A percentile compares a stretch with the other conserved stretches of the same genome.
These are phyloP conservation scores for Cruciata laevipes DNA, from an alignment of 257 asterid species.

Conservation along the genomic window DNA sequence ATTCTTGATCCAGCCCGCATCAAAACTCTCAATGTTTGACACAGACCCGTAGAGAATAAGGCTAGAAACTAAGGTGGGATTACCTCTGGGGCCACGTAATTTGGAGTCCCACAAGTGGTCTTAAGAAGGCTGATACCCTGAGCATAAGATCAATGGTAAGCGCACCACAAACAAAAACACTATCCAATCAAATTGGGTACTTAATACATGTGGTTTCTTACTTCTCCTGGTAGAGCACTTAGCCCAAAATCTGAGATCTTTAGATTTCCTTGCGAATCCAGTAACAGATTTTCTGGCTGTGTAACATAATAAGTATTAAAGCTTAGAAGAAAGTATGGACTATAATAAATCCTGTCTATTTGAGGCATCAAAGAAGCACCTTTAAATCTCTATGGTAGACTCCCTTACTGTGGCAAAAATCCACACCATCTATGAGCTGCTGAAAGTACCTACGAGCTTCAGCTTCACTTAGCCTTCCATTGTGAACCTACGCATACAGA, in stretches of 20 bases:
- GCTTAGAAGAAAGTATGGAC: slow-evolving; percentile 6
- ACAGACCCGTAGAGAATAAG: slow-evolving; percentile 8
- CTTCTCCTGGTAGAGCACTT: slow-evolving; percentile 83
- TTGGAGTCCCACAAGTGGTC: slow-evolving; percentile 99
- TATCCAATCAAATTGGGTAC: slow-evolving; percentile 1
- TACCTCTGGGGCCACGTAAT: slow-evolving; percentile 99
- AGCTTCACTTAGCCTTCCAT: slow-evolving; percentile 93
- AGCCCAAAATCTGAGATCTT: slow-evolving; percentile 98
- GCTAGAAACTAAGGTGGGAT: slow-evolving; percentile 12
- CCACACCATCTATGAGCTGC: slow-evolving; percentile 96
- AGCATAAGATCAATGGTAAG: slow-evolving; percentile 24
- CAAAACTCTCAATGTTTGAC: no score
- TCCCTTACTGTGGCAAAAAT: slow-evolving; percentile 91
- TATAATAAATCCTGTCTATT: background rate
- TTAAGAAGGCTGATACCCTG: slow-evolving; percentile 86
- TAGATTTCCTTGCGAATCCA: slow-evolving; percentile 91
- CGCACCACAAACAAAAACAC: slow-evolving; percentile 17
- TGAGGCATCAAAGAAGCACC: slow-evolving; percentile 34
- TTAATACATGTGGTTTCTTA: slow-evolving; percentile 26
- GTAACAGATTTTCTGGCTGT: slow-evolving; percentile 97
- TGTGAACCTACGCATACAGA: slow-evolving; percentile 56
- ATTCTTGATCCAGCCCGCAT: no score
- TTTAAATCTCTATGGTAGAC: slow-evolving; percentile 92
- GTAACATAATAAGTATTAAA: slow-evolving; percentile 18
- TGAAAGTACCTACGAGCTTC: slow-evolving; percentile 93